A percentile compares a stretch with the other conserved stretches of the same genome.
These are phyloP conservation scores for Pseudozyma sp. DNA, from an alignment of 1,284 basidiomycete species.

Conservation along the genomic window DNA sequence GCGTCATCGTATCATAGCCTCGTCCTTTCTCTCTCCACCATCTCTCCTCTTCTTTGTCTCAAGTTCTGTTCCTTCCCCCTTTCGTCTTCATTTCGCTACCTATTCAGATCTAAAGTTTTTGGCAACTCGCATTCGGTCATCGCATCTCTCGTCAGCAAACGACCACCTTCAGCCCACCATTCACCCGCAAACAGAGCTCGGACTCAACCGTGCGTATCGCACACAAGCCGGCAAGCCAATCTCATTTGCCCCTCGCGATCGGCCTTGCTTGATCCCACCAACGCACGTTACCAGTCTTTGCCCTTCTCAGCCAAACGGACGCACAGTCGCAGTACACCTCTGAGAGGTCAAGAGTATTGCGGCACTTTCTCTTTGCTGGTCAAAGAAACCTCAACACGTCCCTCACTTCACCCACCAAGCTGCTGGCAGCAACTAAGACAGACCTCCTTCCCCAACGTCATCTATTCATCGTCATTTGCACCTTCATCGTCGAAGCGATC, in stretches of 20 bases:
- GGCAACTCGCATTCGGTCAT: conserved; percentile 3
- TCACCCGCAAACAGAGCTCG: too few species aligned
- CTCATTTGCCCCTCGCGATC: conserved; percentile 4
- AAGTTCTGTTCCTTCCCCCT: background rate
- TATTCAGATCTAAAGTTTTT: background rate
- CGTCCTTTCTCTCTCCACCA: conserved; percentile 11
- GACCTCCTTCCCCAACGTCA: background rate
- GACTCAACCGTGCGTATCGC: too few species aligned
- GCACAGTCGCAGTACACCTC: conserved; percentile 17
- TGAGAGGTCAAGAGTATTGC: conserved; percentile 12
- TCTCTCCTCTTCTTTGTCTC: background rate
- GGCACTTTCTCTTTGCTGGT: conserved; percentile 23
- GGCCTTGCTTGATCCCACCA: conserved; percentile 3
- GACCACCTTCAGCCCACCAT: too few species aligned
- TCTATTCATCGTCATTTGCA: background rate
- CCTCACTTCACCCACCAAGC: conserved; percentile 8
- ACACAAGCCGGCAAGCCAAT: background rate
- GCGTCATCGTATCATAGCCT: conserved; percentile 10
- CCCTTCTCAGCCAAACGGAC: background rate
- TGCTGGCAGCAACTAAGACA: conserved; percentile 27
- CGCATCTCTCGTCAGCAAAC: background rate
- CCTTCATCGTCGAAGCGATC: background rate
- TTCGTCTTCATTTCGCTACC: conserved; percentile 5
- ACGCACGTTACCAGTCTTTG: conserved; percentile 7
- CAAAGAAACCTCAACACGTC: conserved; percentile 16